Conservation (phyloP, 2,329 filamentous ascomycete genomes). For the Colletotrichum zoysiae region DNA sequence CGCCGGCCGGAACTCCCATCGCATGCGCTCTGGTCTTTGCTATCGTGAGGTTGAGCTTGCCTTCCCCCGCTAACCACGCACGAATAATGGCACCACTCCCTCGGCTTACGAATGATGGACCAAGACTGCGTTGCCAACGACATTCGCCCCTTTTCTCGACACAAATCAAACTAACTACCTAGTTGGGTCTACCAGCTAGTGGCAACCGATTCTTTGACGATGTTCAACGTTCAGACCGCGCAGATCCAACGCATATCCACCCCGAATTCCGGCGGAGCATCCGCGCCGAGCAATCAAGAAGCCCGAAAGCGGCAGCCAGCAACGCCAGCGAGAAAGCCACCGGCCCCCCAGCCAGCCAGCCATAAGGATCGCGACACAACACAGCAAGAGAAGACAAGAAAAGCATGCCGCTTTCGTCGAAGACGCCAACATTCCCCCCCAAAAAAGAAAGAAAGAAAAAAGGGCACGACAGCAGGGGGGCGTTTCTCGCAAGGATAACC, state of each 20-base stretch:
- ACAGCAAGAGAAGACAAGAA: neutral
- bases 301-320: constrained; percentile 3
- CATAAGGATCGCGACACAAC: neutral
- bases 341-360: neutral
- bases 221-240: neutral
- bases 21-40: neutral
- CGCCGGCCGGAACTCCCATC: neutral
- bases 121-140: neutral
- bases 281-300: neutral
- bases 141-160: neutral
- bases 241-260: neutral
- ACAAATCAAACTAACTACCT: neutral
- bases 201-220: neutral
- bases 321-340: constrained; percentile 5
- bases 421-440: neutral
- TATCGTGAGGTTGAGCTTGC: constrained; percentile 3
- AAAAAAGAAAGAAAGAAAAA: neutral
- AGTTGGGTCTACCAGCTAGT: neutral
- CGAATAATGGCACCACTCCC: neutral
- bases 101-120: neutral
- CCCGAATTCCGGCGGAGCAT: neutral
- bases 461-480: neutral
- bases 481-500: constrained; percentile 10
- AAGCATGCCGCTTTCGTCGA: neutral
- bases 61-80: neutral